Base-by-base conservation (phyloP, 441 rosid species). In the Cnidoscolus chayamansa region DNA sequence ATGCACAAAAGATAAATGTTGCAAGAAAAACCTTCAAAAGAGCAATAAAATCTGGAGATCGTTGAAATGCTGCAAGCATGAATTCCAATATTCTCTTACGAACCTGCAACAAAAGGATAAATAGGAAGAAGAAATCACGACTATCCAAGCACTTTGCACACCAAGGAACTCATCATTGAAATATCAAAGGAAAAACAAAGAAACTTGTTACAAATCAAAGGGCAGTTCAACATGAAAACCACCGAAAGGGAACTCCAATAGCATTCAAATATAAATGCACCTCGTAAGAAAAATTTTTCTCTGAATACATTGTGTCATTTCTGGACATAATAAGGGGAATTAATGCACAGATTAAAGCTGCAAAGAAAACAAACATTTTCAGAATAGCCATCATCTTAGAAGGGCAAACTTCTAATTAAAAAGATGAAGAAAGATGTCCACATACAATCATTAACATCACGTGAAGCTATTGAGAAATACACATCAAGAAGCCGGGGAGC, bases 301-400 rank as follows among this genome's bases (percentile, higher is more conserved):
- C 96, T 3, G 88, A 97, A 82, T 89, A 94, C 69, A 91, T 67
- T 53, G 87, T 82, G 47, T 92, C 88, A 79, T 86, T 84, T 84
- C 99, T 92, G 47, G 89, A 76, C 97, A 92, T 91, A 47, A 94
- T 86, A 72, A 86, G 82, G 75, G 99, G 97, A 77, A 94, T 86
- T 79, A 88, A 72, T 62, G 98, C 96, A 72, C 99, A 94, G 56
- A 89, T 82, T 77, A 94, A 69, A 77, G 99, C 97, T 94, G 94
- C 83, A 80, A 78, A 71, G 51, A 67, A 8, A 67, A 15, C 66
- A 62, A 71, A 70, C 40, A 67, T 69, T 49, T 17, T 63, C 67
- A 82, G 69, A 69, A 60, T 10, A 61, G 65, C 50, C 63, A 67
- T 63, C 49, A 72, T 50, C 68, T 57, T 60, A 35, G 53, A 40